Conservation (phyloP, 2,329 filamentous ascomycete species). For the Aspergillus versicolor region DNA sequence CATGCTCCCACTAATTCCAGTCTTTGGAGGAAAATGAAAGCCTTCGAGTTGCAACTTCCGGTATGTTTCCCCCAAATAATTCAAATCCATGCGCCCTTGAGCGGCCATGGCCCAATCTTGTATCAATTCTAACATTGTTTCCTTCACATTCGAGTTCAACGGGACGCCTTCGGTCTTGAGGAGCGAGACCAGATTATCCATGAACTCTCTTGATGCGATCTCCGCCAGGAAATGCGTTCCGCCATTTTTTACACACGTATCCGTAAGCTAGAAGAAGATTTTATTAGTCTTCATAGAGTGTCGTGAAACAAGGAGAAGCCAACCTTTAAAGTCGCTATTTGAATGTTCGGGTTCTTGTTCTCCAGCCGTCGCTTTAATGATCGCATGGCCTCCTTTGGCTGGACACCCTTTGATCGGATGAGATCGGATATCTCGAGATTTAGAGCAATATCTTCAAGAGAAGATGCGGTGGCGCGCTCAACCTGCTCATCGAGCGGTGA, state of each 20-base stretch:
- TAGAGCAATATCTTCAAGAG: slow-evolving; percentile 92
- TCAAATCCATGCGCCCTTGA: slow-evolving; percentile 76
- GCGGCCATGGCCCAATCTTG: slow-evolving; percentile 91
- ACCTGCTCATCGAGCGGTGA: slow-evolving; percentile 95
- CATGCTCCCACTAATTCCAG: slow-evolving; percentile 92
- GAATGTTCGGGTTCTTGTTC: slow-evolving; percentile 96
- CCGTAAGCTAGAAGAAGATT: slow-evolving; percentile 66
- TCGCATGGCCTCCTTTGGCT: slow-evolving; percentile 97
- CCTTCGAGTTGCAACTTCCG: slow-evolving; percentile 77
- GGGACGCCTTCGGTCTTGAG: slow-evolving; percentile 75
- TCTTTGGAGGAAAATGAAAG: slow-evolving; percentile 83
- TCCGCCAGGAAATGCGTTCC: slow-evolving; percentile 92
- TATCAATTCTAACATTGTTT: slow-evolving; percentile 88
- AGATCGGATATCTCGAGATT: slow-evolving; percentile 98
- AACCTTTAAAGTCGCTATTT: slow-evolving; percentile 91
- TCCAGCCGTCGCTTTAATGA: slow-evolving; percentile 90
- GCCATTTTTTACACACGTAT: slow-evolving; percentile 98
- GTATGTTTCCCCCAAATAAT: slow-evolving; percentile 88
- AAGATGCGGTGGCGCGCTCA: slow-evolving; percentile 90
- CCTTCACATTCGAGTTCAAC: slow-evolving; percentile 80
- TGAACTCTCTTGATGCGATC: slow-evolving; percentile 95
- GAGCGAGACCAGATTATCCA: slow-evolving; percentile 92
- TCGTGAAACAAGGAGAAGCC: slow-evolving; percentile 19
- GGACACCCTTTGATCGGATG: slow-evolving; percentile 95
- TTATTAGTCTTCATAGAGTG: slow-evolving; percentile 4